Evolutionary conservation across 179 eudicot species (phyloP), one percentile per base, ranked within the genome.

Genomic region (Carnegiea gigantea): DNA sequence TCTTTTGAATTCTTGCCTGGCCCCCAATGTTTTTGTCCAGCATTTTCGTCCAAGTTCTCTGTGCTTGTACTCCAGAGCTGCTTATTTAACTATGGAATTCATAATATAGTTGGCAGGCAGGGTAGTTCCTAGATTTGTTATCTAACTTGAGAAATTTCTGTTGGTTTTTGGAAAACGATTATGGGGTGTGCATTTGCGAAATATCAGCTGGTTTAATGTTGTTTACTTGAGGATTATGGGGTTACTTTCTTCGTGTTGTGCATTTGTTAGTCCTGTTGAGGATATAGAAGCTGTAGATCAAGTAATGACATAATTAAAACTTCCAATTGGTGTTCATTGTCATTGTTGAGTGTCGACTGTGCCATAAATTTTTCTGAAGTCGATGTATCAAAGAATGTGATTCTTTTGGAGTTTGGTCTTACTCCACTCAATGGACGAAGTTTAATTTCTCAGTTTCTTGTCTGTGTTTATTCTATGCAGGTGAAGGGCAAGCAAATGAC

Each of bases 401-500:
- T n/a, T 49, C 33, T 68, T 40, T 40, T 40, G 44, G 49, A 62
- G 44, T 40, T 40, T 79, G 62, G n/a, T 46, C 43, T 14, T 26
- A 57, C 53, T 67, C 40, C 28, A 7, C 30, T 43, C 43, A 24
- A 49, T 46, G 9, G 71, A 21, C n/a, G 2, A 46, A 44, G 67
- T 60, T 71, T 60, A 15, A 73, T 73, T 17, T 76, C 44, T 18
- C 46, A 7, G 12, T 21, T 70, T 79, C 36, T 43, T 57, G 33
- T 51, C 70, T n/a, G 11, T 68, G 28, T 40, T 67, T 6, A 65
- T 4, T 79, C 53, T 73, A 38, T 88, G 77, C 77, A 97, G 99
- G 95, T 95, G 43, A 95, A 94, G 83, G 92, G 98, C 77, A 92
- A 88, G 70, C 90, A 84, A 80, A 85, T 88, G 30, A 84, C 95